Evolutionary conservation across 164 flowering plant species (phyloP), one percentile per base, ranked within the genome.

Genomic region (Saururus chinensis): DNA sequence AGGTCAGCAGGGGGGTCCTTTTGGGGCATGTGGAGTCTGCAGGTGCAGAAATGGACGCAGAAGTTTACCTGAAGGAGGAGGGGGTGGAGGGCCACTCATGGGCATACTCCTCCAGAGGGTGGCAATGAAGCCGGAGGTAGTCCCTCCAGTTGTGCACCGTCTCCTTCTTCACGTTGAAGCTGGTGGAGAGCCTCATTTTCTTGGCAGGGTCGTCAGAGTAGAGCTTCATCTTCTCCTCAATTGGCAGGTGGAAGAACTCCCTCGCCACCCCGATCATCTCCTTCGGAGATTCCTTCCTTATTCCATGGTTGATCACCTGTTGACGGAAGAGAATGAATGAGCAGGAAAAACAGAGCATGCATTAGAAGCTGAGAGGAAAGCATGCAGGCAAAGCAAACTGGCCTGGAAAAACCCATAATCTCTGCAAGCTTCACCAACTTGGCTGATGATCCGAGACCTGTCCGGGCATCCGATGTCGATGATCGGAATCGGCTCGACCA

Each of bases 341-440:
- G 40, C 25, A 12, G 26, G 55, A 65, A 11, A 41, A 35, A 1
- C 40, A 40, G 10, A 23, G 21, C 49, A 42, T 42, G 49, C 12
- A 10, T 10, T 42, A 42, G 12, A 42, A 4, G 1, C 17, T 14
- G 1, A 40, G 14, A 42, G 9, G 49, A 4, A 10, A 42, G 12
- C 37, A 30, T 30, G 37, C 37, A 30, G 6, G 37, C 2, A 6
- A 42, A 42, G 12, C 4, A 17, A 26, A 12, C 21, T 23, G 35
- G 84, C 93, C 84, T 83, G 85, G 61, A 87, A 87, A 59, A 84
- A 79, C 5, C 93, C 89, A 55, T 62, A 81, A 19, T 6, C 7
- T 14, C 41, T 66, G 60, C 95, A 87, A n/a, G 95, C 95, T 26
- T 84, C 61, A 19, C 63, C 75, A 13, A 85, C 70, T 63, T 75